Base-by-base conservation (phyloP, 2,329 filamentous ascomycete genomes). In the Tolypocladium endophyticum region DNA sequence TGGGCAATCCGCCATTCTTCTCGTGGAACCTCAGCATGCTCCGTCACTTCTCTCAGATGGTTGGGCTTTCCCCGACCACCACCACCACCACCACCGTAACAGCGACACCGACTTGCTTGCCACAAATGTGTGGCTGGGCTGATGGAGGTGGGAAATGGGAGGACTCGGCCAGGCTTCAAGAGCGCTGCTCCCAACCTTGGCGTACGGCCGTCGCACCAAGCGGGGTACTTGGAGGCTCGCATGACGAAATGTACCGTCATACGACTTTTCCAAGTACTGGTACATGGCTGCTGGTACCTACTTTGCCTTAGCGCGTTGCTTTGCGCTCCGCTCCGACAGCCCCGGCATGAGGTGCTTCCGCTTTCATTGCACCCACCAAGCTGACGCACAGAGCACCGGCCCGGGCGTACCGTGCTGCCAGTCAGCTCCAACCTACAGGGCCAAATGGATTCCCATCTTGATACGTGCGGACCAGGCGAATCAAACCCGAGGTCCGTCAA, bases 231-330 rank as follows among this genome's bases (percentile, higher is more conserved):
- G 60, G 58, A 62, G 64, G 61, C 66, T 63, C 61, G 67, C 69
- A 73, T 73, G 68, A 72, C 68, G 64, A 64, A 57, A 67, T 67
- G 72, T 73, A 74, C 67, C 66, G 66, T 71, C 69, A 72, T 70
- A 70, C 69, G 64, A 69, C 66, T 66, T 69, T 72, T 66, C 55
- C 59, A 68, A 59, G 68, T 73, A 71, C 65, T 59, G 64, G 65
- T 74, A 73, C 70, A 60, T 67, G 39, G 50, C 25, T 18, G 28
- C 55, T 63, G 43, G 71, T 72, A 72, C 69, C 69, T 58, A 35
- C 33, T 8, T 35, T 11, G 7, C 33, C 35, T 36, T 36, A 63
- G 45, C 54, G 39, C 39, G 39, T 43, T n/a, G 16, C 39, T 1
- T 6, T 25, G 41, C 55, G 25, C 55, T n/a, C 38, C 20, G 11